A percentile compares a stretch with the other conserved stretches of the same genome.
Conservation (phyloP, 139 green algal genomes). For the Desmodesmus armatus region DNA sequence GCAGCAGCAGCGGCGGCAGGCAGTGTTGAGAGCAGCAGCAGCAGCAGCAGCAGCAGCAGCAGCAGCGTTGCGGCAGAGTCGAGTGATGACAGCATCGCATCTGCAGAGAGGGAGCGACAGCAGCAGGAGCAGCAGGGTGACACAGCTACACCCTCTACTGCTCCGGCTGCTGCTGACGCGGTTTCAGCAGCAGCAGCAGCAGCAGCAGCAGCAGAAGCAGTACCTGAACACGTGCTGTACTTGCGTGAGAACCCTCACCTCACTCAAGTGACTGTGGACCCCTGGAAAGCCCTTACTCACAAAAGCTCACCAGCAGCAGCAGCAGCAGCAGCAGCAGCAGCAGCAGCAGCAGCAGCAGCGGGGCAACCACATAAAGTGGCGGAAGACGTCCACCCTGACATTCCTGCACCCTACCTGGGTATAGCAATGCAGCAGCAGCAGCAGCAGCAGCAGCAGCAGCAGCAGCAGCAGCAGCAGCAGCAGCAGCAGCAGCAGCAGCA, state of each 20-base stretch:
- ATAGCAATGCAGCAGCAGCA: background rate
- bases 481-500: conserved; percentile 17
- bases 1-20: background rate
- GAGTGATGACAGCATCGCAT: background rate
- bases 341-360: background rate
- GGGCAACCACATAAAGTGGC: background rate
- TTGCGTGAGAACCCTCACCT: no score
- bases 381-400: background rate
- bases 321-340: background rate
- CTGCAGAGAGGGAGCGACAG: background rate
- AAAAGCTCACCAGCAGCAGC: background rate
- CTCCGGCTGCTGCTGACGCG: no score
- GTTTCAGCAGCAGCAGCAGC: background rate
- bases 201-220: conserved; percentile 12
- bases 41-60: conserved; percentile 49
- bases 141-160: no score
- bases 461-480: conserved; percentile 1
- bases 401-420: conserved; percentile 22
- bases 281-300: conserved; percentile 41
- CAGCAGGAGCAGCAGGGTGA: no score
- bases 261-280: no score
- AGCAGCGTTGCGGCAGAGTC: background rate
- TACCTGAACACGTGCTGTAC: no score
- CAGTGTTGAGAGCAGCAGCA: background rate
- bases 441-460: background rate